Conservation (phyloP, 306 rosid genomes). For the Hippophae gyantsensis region DNA sequence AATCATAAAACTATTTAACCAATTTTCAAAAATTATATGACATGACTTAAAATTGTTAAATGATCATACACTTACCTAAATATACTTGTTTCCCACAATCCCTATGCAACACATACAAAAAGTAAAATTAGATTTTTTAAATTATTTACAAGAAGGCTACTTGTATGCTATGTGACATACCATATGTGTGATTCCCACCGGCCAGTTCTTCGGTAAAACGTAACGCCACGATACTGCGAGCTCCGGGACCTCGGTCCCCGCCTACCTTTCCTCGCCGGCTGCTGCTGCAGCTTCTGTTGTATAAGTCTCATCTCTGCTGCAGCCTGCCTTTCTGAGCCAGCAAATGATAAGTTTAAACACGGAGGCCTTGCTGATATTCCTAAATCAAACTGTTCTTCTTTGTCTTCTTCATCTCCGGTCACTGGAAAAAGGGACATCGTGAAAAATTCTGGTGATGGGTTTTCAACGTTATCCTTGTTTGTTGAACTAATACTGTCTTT, state of each 20-base stretch:
- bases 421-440: constrained; percentile 32
- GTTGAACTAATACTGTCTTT: no score
- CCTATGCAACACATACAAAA: constrained; percentile 16
- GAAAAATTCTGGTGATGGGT: constrained; percentile 10
- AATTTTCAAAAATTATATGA: background rate
- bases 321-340: constrained; percentile 18
- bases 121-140: background rate
- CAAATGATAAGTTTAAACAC: constrained; percentile 37
- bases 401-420: constrained; percentile 14
- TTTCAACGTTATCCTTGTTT: background rate
- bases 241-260: constrained; percentile 55
- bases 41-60: no score
- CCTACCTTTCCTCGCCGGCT: constrained; percentile 33
- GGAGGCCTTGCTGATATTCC: constrained; percentile 24
- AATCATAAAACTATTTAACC: background rate
- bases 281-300: constrained; percentile 33
- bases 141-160: background rate
- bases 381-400: constrained; percentile 10
- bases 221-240: constrained; percentile 56
- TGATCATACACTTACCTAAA: constrained; percentile 24
- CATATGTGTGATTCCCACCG: constrained; percentile 66
- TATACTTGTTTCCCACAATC: constrained; percentile 60
- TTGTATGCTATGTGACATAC: constrained; percentile 6
- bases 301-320: constrained; percentile 21
- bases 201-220: constrained; percentile 54